Evolutionary conservation across 208 protist genomes (phyloP).

Genomic region (Leishmania gerbilli): DNA sequence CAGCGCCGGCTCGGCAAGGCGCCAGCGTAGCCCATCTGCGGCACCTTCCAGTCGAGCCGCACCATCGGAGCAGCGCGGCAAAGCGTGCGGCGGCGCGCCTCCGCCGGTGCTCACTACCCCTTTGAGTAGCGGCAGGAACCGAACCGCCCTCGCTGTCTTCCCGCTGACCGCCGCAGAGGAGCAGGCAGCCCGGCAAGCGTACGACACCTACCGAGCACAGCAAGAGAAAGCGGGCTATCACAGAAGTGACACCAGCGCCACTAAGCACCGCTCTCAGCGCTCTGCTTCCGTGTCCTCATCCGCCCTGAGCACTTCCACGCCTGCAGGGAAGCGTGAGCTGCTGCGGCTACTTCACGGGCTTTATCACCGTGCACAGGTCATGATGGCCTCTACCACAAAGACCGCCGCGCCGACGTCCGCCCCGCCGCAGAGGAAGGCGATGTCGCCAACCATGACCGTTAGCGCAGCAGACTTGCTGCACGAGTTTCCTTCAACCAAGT

Average conservation of each 20-base stretch:
- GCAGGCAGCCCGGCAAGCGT: background rate
- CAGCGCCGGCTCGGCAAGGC: background rate
- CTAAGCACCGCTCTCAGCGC: background rate
- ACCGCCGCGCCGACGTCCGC: background rate
- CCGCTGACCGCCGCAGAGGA: slow-evolving; percentile 12
- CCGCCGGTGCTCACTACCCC: background rate
- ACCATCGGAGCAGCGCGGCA: background rate
- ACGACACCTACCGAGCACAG: background rate
- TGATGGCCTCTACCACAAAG: background rate
- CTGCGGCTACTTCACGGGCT: slow-evolving; percentile 15
- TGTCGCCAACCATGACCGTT: background rate
- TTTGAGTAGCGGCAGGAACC: background rate
- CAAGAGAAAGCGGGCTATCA: background rate
- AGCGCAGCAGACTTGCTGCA: too few species aligned
- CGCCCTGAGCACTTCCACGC: background rate
- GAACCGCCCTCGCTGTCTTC: background rate
- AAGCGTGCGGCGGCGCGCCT: background rate
- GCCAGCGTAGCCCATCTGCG: background rate
- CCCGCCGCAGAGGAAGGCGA: background rate
- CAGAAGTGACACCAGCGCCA: background rate
- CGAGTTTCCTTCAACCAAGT: background rate
- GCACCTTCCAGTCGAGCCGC: background rate
- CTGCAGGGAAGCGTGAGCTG: background rate
- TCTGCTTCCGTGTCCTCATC: background rate
- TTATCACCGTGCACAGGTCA: slow-evolving; percentile 6